Evolutionary conservation across 345 rosid genomes (phyloP).

Genomic region (Eucalyptus curtisii): DNA sequence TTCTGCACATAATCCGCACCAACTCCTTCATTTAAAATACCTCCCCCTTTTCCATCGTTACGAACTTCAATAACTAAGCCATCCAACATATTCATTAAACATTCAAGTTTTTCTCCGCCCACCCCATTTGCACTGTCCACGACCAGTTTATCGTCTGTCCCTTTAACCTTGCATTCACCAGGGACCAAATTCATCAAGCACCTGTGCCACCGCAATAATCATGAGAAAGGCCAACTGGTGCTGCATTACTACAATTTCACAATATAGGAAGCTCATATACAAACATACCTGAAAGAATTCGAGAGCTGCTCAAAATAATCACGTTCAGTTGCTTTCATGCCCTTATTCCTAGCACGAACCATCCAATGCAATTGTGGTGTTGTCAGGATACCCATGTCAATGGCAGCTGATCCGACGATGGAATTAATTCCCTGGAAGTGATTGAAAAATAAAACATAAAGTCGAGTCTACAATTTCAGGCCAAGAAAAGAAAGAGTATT

Average conservation of each 20-base stretch:
- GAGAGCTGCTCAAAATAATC: slow-evolving; percentile 76
- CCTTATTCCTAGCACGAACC: slow-evolving; percentile 80
- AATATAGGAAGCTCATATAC: background rate
- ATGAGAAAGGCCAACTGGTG: background rate
- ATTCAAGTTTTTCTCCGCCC: slow-evolving; percentile 70
- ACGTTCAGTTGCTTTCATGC: slow-evolving; percentile 47
- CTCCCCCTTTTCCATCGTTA: slow-evolving; percentile 62
- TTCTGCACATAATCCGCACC: slow-evolving; percentile 99
- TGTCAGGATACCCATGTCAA: slow-evolving; percentile 73
- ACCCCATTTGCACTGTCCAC: slow-evolving; percentile 96
- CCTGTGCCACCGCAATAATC: slow-evolving; percentile 9
- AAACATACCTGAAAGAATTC: slow-evolving; percentile 49
- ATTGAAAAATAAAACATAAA: background rate
- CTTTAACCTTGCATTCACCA: slow-evolving; percentile 2
- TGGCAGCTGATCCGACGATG: slow-evolving; percentile 41
- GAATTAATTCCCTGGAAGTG: slow-evolving; percentile 52
- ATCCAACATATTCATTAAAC: slow-evolving; percentile 32
- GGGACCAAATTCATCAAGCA: slow-evolving; percentile 65
- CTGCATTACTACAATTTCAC: background rate
- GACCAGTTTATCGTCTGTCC: slow-evolving; percentile 25
- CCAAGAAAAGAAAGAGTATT: background rate
- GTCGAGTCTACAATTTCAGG: background rate
- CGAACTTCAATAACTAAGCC: slow-evolving; percentile 55
- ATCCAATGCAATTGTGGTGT: slow-evolving; percentile 96
- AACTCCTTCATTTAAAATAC: slow-evolving; percentile 78